Percentiles rank a stretch among this genome's conserved stretches.
Conservation (phyloP, 345 rosid species). For the Corymbia maculata region DNA sequence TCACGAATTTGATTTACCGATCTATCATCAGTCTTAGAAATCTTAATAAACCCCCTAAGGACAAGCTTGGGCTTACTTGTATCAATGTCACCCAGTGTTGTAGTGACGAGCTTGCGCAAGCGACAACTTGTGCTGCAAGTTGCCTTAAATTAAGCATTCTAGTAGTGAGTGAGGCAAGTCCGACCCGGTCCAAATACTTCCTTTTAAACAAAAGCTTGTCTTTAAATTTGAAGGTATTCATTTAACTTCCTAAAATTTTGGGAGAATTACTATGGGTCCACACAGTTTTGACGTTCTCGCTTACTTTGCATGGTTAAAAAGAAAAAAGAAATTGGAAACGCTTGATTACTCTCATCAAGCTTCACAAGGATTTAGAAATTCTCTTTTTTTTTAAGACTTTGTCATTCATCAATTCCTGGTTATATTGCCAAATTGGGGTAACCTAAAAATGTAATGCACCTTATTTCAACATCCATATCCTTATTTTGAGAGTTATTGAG, state of each 20-base stretch:
- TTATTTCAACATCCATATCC: not conserved
- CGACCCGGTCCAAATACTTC: not conserved
- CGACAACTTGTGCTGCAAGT: accelerated
- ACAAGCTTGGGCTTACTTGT: not conserved
- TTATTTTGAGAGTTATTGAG: not conserved
- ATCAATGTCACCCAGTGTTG: not conserved
- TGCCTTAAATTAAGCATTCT: not conserved
- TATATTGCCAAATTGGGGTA: not conserved
- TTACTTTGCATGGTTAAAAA: not conserved
- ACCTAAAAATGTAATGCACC: not conserved
- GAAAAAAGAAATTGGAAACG: not conserved
- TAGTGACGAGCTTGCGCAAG: accelerated
- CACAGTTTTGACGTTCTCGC: not conserved
- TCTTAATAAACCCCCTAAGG: not conserved
- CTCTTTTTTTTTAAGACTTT: not conserved
- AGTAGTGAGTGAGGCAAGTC: not conserved
- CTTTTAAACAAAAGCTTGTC: not conserved
- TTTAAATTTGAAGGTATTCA: not conserved
- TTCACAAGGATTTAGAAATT: not conserved
- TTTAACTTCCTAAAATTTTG: not conserved
- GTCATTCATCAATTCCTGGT: not conserved
- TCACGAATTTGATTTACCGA: not conserved
- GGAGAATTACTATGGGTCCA: not conserved
- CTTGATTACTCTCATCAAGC: not conserved
- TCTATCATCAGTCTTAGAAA: not conserved